These are phyloP conservation scores for Rhodotorula diobovata DNA, from an alignment of 768 basidiomycete genomes.

Conservation along the genomic window DNA sequence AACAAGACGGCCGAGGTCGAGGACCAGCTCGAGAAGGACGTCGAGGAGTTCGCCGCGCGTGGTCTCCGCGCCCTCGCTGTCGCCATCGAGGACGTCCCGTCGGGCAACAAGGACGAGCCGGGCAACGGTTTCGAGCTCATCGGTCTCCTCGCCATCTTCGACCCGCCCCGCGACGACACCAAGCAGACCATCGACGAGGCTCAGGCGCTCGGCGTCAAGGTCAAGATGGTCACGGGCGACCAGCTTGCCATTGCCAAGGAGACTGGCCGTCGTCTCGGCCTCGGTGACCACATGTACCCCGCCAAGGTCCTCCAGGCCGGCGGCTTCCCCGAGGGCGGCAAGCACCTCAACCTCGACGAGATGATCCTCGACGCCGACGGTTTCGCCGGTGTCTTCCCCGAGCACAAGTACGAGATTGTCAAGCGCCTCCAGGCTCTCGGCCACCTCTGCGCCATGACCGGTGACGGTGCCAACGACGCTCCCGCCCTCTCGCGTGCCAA, in stretches of 20 bases:
- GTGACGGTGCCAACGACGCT: conserved; percentile 98
- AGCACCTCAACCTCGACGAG: conserved; percentile 79
- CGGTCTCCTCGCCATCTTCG: conserved; percentile 94
- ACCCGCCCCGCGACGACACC: conserved; percentile 95
- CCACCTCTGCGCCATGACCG: conserved; percentile 96
- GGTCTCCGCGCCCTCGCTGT: conserved; percentile 97
- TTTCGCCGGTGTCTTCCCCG: conserved; percentile 98
- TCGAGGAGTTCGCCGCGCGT: conserved; percentile 90
- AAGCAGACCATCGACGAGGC: conserved; percentile 99
- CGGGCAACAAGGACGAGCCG: conserved; percentile 73
- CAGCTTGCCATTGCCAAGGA: conserved; percentile 99
- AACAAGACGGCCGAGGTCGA: conserved; percentile 94
- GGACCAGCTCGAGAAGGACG: conserved; percentile 84
- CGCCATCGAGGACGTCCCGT: conserved; percentile 86
- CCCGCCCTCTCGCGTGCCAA: conserved; percentile 97
- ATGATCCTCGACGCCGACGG: conserved; percentile 99
- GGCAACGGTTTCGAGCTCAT: conserved; percentile 97
- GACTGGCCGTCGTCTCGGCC: conserved; percentile 92
- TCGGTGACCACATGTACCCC: conserved; percentile 99
- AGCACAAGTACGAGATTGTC: conserved; percentile 99
- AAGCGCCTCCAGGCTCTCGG: conserved; percentile 95
- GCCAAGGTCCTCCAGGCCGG: conserved; percentile 99
- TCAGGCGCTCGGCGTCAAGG: conserved; percentile 86
- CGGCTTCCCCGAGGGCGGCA: conserved; percentile 67
- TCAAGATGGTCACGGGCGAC: conserved; percentile 99